Evolutionary conservation across 441 rosid species (phyloP).

Genomic region (Capsella rubella): DNA sequence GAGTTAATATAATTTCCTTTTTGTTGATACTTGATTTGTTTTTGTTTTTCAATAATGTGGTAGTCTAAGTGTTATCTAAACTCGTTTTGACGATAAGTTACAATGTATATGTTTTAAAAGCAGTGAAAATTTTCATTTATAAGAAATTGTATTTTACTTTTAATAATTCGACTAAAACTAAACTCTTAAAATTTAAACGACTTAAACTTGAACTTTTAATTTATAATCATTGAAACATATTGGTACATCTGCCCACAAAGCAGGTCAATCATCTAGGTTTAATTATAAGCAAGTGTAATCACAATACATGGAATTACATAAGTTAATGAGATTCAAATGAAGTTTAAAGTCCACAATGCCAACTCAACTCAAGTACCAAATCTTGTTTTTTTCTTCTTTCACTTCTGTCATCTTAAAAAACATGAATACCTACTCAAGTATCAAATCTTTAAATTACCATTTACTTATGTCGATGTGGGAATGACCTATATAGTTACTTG

Average conservation of each 20-base stretch:
- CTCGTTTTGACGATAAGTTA: too few species aligned
- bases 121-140: too few species aligned
- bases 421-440: not conserved
- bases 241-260: not conserved
- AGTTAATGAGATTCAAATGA: not conserved
- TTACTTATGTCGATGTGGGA: not conserved
- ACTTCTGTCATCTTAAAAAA: not conserved
- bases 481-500: not conserved
- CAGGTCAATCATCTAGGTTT: not conserved
- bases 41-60: too few species aligned
- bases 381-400: not conserved
- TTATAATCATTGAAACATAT: not conserved
- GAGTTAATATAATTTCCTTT: too few species aligned
- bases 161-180: too few species aligned
- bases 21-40: too few species aligned
- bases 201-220: not conserved
- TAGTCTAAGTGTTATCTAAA: too few species aligned
- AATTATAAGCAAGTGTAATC: not conserved
- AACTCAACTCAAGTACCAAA: slow-evolving; percentile 11
- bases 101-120: too few species aligned
- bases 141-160: too few species aligned
- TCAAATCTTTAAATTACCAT: not conserved
- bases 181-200: not conserved
- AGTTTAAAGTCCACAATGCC: slow-evolving; percentile 2
- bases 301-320: not conserved